Percentiles rank a stretch among this genome's conserved stretches.
These are phyloP conservation scores for Kalanchoe fedtschenkoi DNA, from an alignment of 164 flowering plant species.

Conservation along the genomic window DNA sequence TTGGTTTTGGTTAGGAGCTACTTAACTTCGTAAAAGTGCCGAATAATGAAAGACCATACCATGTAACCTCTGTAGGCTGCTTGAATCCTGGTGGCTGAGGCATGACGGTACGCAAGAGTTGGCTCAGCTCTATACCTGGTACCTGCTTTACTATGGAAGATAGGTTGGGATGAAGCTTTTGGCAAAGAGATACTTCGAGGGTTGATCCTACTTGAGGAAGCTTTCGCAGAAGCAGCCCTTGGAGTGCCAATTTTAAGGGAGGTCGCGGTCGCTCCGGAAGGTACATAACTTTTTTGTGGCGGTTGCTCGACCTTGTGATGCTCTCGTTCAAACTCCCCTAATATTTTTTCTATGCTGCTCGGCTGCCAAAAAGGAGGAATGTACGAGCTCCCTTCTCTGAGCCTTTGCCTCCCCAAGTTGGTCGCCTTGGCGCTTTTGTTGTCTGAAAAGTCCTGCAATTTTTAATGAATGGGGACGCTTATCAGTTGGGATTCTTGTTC, in stretches of 20 bases:
- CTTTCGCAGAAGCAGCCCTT: slow-evolving; percentile 12
- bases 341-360: slow-evolving; percentile 86
- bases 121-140: slow-evolving; percentile 32
- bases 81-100: slow-evolving; percentile 81
- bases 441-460: slow-evolving; percentile 26
- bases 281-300: background rate
- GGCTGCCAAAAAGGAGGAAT: slow-evolving; percentile 75
- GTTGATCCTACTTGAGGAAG: slow-evolving; percentile 10
- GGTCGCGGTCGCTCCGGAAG: background rate
- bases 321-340: slow-evolving; percentile 80
- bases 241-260: slow-evolving; percentile 17
- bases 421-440: slow-evolving; percentile 31
- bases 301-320: slow-evolving; percentile 18
- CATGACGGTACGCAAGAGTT: slow-evolving; percentile 35
- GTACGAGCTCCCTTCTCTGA: slow-evolving; percentile 58
- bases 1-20: background rate
- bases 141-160: background rate
- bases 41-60: slow-evolving; percentile 29
- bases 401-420: slow-evolving; percentile 42
- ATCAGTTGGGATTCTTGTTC: too few relatives aligned
- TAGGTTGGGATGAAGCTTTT: slow-evolving; percentile 6
- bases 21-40: background rate
- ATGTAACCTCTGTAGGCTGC: slow-evolving; percentile 73
- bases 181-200: slow-evolving; percentile 24
- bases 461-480: background rate